Base-by-base conservation (phyloP, 345 rosid species). In the Hypericum androsaemum region DNA sequence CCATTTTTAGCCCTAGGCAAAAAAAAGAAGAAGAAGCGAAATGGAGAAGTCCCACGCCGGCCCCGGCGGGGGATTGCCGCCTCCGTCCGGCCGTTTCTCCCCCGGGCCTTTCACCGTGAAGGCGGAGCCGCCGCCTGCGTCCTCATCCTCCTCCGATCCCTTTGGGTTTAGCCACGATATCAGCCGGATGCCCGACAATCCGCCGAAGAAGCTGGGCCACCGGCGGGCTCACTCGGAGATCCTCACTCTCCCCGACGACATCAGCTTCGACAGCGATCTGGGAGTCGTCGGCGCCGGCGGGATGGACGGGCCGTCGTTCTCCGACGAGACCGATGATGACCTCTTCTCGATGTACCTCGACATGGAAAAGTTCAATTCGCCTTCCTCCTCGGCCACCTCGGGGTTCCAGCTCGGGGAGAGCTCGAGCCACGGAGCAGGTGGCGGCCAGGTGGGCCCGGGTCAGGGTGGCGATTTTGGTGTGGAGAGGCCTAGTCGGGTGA, bases 221-320 rank as follows among this genome's bases (percentile, higher is more conserved):
- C 89, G 98, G 15, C 82, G 98, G 32, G 90, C 95, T 45, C 97
- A 88, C 64, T 92, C 98, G 0, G 98, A 92, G 51, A 88, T 92
- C 61, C 84, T 92, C 12, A 85, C 81, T 44, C 87, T 83, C 8
- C 95, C 98, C 32, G 95, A 88, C 63, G 97, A 88, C 72, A 77
- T 92, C 41, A 81, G 84, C 73, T 83, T 92, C 51, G 88, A 88
- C 59, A 74, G 86, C 71, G 98, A 85, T 70, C 88, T 83, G 39
- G 87, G 95, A 10, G 83, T 81, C 13, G 88, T 83, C 46, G 94
- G 87, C 51, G 78, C 67, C 42, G 80, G 63, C 10, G 32, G 32
- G 32, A 22, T 22, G 32, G 94, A 81, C 63, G 94, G 84, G 39
- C 83, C 95, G 41, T 77, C 88, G 49, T 73, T 77, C 50, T 85